Evolutionary conservation across 352 stramenopile genomes (phyloP).

Genomic region (Phytophthora tentaculata): DNA sequence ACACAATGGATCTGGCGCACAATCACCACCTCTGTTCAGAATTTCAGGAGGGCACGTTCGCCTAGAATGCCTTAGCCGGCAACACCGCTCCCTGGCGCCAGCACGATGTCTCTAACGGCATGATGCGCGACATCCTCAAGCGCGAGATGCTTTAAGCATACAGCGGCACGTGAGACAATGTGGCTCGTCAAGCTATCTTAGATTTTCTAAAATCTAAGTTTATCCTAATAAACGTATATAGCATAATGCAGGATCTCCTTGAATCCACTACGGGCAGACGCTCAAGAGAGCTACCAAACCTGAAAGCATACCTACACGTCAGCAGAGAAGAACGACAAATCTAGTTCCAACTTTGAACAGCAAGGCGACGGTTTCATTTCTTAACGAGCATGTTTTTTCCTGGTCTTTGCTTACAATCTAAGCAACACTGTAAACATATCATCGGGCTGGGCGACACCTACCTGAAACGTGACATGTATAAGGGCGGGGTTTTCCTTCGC

Average conservation of each 20-base stretch:
- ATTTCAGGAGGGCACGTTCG: slow-evolving; percentile 2
- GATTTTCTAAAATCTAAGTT: neutral
- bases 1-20: slow-evolving; percentile 4
- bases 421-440: slow-evolving; percentile 7
- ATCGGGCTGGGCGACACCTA: slow-evolving; percentile 4
- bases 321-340: neutral
- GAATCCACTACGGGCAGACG: neutral
- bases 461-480: slow-evolving; percentile 11
- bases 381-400: slow-evolving; percentile 3
- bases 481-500: slow-evolving; percentile 7
- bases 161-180: neutral
- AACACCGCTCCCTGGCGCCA: neutral
- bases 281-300: slow-evolving; percentile 10
- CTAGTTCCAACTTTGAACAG: slow-evolving; percentile 1
- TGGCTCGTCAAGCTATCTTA: neutral
- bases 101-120: neutral
- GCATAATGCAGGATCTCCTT: neutral
- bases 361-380: neutral
- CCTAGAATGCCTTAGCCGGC: neutral
- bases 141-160: neutral
- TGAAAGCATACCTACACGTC: slow-evolving; percentile 1
- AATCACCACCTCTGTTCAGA: slow-evolving; percentile 1
- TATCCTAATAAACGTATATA: neutral
- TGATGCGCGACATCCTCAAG: neutral
- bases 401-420: neutral